Conservation (phyloP, 1,139 yeast species). For the Yamadazyma blattariae region DNA sequence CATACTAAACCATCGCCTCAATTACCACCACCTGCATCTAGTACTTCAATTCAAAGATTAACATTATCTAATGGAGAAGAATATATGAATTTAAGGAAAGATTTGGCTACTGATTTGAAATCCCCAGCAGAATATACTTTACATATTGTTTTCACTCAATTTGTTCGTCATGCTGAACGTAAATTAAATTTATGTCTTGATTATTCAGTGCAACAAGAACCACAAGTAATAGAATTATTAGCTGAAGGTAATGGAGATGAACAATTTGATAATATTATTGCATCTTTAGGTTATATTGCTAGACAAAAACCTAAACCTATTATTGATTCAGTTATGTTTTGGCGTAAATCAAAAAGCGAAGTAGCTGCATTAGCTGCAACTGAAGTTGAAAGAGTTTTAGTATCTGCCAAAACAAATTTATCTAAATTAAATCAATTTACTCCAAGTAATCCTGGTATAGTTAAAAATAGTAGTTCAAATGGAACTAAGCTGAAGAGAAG, state of each 20-base stretch:
- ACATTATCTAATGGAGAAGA: constrained; percentile 35
- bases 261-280: constrained; percentile 79
- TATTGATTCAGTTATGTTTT: constrained; percentile 95
- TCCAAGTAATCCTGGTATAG: constrained; percentile 12
- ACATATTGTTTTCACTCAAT: constrained; percentile 91
- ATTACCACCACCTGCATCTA: constrained; percentile 28
- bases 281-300: constrained; percentile 87
- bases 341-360: constrained; percentile 91
- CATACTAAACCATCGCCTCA: constrained; percentile 32
- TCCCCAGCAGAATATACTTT: constrained; percentile 91
- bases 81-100: constrained; percentile 34
- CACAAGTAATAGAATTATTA: constrained; percentile 76
- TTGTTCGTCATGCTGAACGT: constrained; percentile 89
- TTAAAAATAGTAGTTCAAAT: constrained; percentile 8
- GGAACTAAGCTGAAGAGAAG: constrained; percentile 32
- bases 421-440: constrained; percentile 8
- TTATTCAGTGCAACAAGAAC: constrained; percentile 67
- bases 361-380: constrained; percentile 74
- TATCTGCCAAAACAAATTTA: constrained; percentile 19
- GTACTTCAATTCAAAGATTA: constrained; percentile 21
- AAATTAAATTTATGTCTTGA: constrained; percentile 75
- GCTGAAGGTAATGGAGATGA: constrained; percentile 81
- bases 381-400: constrained; percentile 47
- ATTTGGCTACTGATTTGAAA: constrained; percentile 62
- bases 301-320: constrained; percentile 91